phyloP scores from a whole-genome alignment of 2,329 filamentous ascomycete genomes.

The Pseudogymnoascus sp. region DNA sequence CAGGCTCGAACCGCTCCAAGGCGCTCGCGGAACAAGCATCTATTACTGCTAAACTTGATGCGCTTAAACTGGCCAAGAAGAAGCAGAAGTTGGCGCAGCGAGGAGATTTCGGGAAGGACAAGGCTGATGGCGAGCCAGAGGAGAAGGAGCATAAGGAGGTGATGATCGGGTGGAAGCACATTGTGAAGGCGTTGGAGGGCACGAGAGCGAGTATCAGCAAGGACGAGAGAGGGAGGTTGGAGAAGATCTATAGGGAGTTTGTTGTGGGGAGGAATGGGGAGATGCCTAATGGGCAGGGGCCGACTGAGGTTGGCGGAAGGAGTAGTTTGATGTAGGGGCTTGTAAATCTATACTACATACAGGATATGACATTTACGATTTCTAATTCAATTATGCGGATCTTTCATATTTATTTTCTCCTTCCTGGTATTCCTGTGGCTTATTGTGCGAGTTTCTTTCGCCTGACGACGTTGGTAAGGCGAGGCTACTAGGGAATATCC shows the following conservation, averaged over 20 bases:
- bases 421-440: background rate
- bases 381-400: conserved; percentile 3
- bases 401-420: background rate
- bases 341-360: conserved; percentile 5
- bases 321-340: conserved; percentile 76
- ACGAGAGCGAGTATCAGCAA: conserved; percentile 78
- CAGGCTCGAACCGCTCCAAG: conserved; percentile 44
- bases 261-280: conserved; percentile 87
- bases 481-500: background rate
- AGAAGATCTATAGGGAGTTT: conserved; percentile 86
- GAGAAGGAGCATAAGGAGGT: conserved; percentile 56
- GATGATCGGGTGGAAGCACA: conserved; percentile 75
- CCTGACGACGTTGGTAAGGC: background rate
- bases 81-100: conserved; percentile 24
- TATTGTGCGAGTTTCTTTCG: background rate
- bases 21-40: conserved; percentile 68
- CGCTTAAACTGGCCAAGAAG: conserved; percentile 65
- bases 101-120: conserved; percentile 22
- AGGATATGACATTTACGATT: conserved; percentile 6
- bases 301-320: conserved; percentile 84
- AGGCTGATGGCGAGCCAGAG: conserved; percentile 17
- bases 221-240: conserved; percentile 67
- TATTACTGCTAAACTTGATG: conserved; percentile 74
- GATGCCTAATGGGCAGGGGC: conserved; percentile 88
- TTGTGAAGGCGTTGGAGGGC: conserved; percentile 66